Base-by-base conservation (phyloP, 768 basidiomycete species). In the Boletus sp. region DNA sequence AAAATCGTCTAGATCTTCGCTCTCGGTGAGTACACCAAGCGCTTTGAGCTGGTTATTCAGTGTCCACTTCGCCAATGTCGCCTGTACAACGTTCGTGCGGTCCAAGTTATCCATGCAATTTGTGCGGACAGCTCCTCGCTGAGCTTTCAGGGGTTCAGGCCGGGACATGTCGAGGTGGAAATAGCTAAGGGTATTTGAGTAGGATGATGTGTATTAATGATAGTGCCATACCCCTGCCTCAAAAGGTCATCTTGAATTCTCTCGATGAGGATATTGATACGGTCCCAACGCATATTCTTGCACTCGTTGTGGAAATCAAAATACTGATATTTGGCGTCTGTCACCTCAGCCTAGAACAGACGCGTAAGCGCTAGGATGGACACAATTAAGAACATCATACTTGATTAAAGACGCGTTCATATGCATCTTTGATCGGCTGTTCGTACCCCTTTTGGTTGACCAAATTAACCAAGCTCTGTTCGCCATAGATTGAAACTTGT, bases 51-150 rank as follows among this genome's bases (percentile, higher is more conserved):
- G 96, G 50, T 79, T 75, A 57, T 85, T 87, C 45, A 98, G 77
- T 1, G 83, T 87, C 83, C 87, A 90, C 71, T 90, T 93, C 15
- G 90, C 97, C 48, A 98, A 72, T 12, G 95, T 83, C 17, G 92
- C 89, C 71, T 99, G 97, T 5, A 94, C 90, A 42, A 99, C 96
- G 71, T 98, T 98, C 46, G 97, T 99, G 49, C 97, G 84, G 69
- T 99, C 97, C 56, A 98, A 77, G 65, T 87, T 90, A 71, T 98
- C 96, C 97, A 97, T 97, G 73, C 97, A 98, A 70, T 98, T 99
- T 8, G 94, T 95, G 45, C 97, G 83, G 42, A 97, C 84, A 47
- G 84, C 80, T 18, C 94, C 94, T 20, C 68, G 77, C 67, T 99
- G 97, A 36, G 80, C 72, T 55, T 76, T 78, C 24, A 83, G 71